Evolutionary conservation across 495 filamentous ascomycete genomes (phyloP), one percentile per base, ranked within the genome.

Genomic region (Aspergillus biplanus): DNA sequence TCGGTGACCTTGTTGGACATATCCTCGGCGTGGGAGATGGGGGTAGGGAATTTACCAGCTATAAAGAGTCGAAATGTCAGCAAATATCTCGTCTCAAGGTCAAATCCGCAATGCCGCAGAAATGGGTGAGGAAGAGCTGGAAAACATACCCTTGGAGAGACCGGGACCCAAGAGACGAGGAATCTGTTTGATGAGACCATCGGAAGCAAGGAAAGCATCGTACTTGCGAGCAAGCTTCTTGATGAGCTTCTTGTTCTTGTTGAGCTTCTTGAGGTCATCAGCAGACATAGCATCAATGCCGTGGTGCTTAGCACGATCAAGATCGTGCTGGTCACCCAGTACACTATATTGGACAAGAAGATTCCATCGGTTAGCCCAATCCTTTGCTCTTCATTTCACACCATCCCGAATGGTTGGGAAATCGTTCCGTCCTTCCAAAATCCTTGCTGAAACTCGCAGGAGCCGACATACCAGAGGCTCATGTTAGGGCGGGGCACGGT

Each of bases 211-310:
- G 84, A 99, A 99, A 68, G 93, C 94, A 83, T 99, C 96, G 88
- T 99, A 98, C 85, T 98, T 98, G 85, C 93, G 92, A 67, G 95
- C 96, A 65, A 99, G 91, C 89, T 98, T 99, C 91, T 99, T 99
- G 89, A 99, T 97, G 71, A 99, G 88, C 89, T 99, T 99, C 90
- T 99, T 99, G 91, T 99, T 99, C 91, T 98, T 99, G 89, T 99
- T 99, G 67, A 99, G 90, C 89, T 99, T 99, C 90, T 98, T 98
- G 80, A 99, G 83, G 81, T 99, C 95, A 72, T 99, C 95, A 65
- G 90, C 81, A 75, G 91, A 95, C 93, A 98, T 98, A 81, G 93
- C 92, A 70, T 99, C 95, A 68, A 97, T 86, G 73, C 91, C 92
- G 72, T 92, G 90, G 83, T 99, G 95, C 88, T 99, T 99, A 65